A percentile compares a stretch with the other conserved stretches of the same genome.
phyloP scores from a whole-genome alignment of 2,329 filamentous ascomycete genomes.

The Rhinocladiella similis region DNA sequence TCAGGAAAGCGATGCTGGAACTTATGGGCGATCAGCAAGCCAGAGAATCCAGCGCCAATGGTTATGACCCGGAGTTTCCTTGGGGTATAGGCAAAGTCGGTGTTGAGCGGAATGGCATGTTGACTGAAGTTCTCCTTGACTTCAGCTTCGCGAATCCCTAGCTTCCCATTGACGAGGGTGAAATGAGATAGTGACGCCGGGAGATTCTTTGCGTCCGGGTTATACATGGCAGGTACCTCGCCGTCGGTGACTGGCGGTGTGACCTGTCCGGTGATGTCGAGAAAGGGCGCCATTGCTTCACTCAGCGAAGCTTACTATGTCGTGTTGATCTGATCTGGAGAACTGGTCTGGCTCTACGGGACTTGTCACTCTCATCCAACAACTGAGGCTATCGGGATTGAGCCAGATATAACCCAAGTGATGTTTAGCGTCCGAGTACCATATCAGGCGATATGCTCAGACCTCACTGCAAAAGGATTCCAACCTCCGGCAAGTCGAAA shows the following conservation, averaged over 20 bases:
- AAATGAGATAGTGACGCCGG: not conserved
- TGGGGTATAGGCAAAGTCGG: conserved; percentile 23
- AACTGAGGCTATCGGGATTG: too few relatives aligned
- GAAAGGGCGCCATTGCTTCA: conserved; percentile 3
- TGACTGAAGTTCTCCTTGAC: not conserved
- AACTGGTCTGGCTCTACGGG: too few relatives aligned
- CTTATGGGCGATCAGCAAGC: not conserved
- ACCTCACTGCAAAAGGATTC: too few relatives aligned
- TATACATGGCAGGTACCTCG: conserved; percentile 3
- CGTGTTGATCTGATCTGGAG: too few relatives aligned
- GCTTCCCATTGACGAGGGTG: not conserved
- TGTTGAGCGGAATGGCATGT: conserved; percentile 7
- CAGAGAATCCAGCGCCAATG: not conserved
- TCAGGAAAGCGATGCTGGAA: not conserved
- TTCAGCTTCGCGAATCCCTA: not conserved
- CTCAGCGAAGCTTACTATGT: too few relatives aligned
- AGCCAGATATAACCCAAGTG: too few relatives aligned
- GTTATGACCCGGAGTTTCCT: not conserved
- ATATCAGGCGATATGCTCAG: too few relatives aligned
- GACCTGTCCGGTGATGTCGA: not conserved
- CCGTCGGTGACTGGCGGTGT: conserved; percentile 8
- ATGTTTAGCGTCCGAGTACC: too few relatives aligned
- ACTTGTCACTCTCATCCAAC: too few relatives aligned
- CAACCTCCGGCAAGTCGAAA: too few relatives aligned
- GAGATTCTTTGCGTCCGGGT: not conserved